Base-by-base conservation (phyloP, 441 rosid species). In the Biscutella laevigata region DNA sequence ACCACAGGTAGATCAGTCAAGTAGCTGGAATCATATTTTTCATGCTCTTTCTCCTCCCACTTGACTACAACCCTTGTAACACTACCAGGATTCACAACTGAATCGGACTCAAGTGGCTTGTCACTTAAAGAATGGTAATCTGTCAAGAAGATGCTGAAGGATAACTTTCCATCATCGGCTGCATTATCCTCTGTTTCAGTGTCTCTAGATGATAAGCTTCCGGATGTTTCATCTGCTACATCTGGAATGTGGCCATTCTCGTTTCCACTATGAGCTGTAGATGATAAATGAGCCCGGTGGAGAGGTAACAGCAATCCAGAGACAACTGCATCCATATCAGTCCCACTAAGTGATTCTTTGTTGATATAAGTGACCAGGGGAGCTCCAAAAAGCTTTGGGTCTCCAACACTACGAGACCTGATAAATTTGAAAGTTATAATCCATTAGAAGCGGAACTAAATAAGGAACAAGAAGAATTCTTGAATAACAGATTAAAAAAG, bases 1-100 rank as follows among this genome's bases (percentile, higher is more conserved):
- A 88, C 91, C 61, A 63, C 84, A 0, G 98, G 96, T 5, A 88
- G 69, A 68, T 83, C 87, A 71, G 71, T 78, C 39, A 91, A 67
- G 75, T 70, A 80, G 80, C 84, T 75, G 24, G 80, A 46, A 77
- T 91, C 88, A 35, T 91, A 91, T 36, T 59, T 40, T 30, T 73
- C 82, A 42, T 58, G 76, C 57, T 76, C 86, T 40, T 66, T 70
- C 28, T 83, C 80, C 28, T 79, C 75, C 98, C 98, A 91, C 43
- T 73, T 76, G 27, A 87, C 57, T 65, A 78, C 27, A 61, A 80
- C 66, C 61, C 68, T 83, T 27, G 77, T 26, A 26, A 50, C 65
- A 52, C 63, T 66, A 33, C 77, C 78, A 44, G 74, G 40, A 56
- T 79, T 73, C 38, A 81, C 62, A 36, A 70, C 36, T 13, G 80